Conservation (phyloP, 1,284 basidiomycete genomes). For the Malassezia sp. region DNA sequence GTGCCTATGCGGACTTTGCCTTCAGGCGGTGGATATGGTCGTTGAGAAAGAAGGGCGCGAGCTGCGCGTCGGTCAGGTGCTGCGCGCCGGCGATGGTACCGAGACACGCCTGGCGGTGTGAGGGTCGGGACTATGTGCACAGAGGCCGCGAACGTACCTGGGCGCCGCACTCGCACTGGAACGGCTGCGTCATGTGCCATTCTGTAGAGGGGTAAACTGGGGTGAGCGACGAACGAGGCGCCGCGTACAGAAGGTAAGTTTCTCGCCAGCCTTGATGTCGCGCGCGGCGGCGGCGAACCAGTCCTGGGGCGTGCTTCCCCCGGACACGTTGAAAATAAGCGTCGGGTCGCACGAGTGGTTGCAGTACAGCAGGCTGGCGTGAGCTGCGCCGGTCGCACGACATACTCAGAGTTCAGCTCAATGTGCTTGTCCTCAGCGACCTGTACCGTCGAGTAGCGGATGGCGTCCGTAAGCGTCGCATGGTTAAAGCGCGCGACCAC, state of each 20-base stretch:
- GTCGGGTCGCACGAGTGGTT: constrained; percentile 41
- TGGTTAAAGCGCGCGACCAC: constrained; percentile 24
- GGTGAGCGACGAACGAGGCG: background rate
- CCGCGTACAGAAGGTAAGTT: constrained; percentile 37
- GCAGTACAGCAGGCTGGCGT: constrained; percentile 33
- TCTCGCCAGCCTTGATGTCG: constrained; percentile 30
- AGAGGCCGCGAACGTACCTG: constrained; percentile 5
- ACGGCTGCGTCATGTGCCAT: constrained; percentile 41
- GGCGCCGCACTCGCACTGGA: constrained; percentile 30
- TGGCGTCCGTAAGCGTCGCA: constrained; percentile 18
- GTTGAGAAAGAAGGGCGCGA: constrained; percentile 32
- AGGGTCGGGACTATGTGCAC: no score
- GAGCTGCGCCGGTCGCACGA: no score
- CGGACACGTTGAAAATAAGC: constrained; percentile 25
- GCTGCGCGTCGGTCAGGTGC: constrained; percentile 15
- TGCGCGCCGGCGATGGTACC: constrained; percentile 30
- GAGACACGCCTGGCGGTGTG: constrained; percentile 19
- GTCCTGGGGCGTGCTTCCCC: constrained; percentile 19
- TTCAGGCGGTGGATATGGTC: constrained; percentile 31
- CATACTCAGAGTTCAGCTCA: constrained; percentile 39
- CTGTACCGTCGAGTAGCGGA: constrained; percentile 37
- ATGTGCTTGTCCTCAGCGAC: constrained; percentile 26
- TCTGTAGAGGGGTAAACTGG: constrained; percentile 42
- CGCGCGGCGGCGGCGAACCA: constrained; percentile 19
- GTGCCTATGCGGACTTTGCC: no score